Base-by-base conservation (phyloP, 164 flowering plant species). In the Annona squamosa region DNA sequence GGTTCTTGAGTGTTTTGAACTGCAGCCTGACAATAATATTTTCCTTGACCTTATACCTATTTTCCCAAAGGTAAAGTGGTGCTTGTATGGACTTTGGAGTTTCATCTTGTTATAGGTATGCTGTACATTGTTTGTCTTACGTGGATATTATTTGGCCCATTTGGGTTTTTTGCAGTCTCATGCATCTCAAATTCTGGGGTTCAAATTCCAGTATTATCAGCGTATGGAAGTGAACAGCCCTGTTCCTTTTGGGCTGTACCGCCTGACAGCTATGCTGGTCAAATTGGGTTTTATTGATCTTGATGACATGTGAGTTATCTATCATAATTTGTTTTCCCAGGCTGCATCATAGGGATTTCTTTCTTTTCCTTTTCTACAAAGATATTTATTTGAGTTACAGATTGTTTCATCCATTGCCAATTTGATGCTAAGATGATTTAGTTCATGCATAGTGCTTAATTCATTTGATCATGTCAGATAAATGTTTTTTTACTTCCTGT, bases 1-100 rank as follows among this genome's bases (percentile, higher is more conserved):
- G 99, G 97, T 96, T 9, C 85, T 96, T 85, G 99, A 96, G 78
- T 93, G 97, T 75, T 96, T 90, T 76, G 98, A 96, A 79, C 91
- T 91, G 82, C 97, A 89, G 80, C 93, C 92, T 46, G 87, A 84
- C 72, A 90, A 85, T 64, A 77, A 64, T 69, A 79, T 89, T 26
- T 93, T 96, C 81, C 73, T 93, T 81, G 91, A 92, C 72, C 80
- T 96, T 65, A 90, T 96, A 77, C 99, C 99, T 46, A 86, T 96
- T 70, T 96, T 96, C 74, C 97, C 99, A 4, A 92, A 90, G 99
- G 99, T 96, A 84, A 47, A 61, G 43, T 66, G 42, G 16, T 66
- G 17, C 4, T 16, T n/a, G 46, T 26, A 2, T 16, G 16, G 70
- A 67, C 43, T 52, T 4, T 5, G 4, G 17, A 5, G 43, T 46